Conservation (phyloP, 2,329 filamentous ascomycete species). For the Amphichorda felina region DNA sequence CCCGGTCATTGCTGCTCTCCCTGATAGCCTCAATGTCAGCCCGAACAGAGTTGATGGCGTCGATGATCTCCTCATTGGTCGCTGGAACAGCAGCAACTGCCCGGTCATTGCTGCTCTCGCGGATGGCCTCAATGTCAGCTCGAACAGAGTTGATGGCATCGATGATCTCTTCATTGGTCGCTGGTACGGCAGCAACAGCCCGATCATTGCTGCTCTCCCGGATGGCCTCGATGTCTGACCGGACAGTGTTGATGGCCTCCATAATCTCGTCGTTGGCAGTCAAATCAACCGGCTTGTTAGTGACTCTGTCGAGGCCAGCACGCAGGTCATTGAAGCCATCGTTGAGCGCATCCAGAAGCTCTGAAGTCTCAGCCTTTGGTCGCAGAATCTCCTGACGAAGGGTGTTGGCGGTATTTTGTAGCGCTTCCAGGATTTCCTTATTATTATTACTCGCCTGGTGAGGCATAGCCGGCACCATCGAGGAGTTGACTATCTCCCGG, state of each 20-base stretch:
- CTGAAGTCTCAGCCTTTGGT: conserved; percentile 60
- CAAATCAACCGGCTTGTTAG: conserved; percentile 70
- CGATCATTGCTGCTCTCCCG: conserved; percentile 43
- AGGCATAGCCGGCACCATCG: conserved; percentile 48
- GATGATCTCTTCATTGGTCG: too few relatives aligned
- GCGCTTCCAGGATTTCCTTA: conserved; percentile 58
- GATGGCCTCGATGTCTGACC: conserved; percentile 66
- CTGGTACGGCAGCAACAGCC: conserved; percentile 42
- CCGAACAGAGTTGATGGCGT: conserved; percentile 60
- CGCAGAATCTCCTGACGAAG: conserved; percentile 65
- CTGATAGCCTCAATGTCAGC: conserved; percentile 68
- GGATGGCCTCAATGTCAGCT: conserved; percentile 66
- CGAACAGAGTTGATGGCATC: conserved; percentile 69
- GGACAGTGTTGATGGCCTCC: conserved; percentile 55
- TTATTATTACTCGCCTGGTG: conserved; percentile 23
- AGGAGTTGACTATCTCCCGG: conserved; percentile 62
- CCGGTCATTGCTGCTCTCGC: conserved; percentile 37
- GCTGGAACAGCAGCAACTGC: conserved; percentile 30
- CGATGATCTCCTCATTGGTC: conserved; percentile 56
- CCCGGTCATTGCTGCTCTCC: conserved; percentile 59
- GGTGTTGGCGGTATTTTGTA: conserved; percentile 61
- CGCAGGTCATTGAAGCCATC: conserved; percentile 75
- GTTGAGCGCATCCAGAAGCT: conserved; percentile 81
- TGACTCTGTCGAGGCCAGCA: conserved; percentile 62
- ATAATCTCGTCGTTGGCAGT: conserved; percentile 83